Evolutionary conservation across 768 basidiomycete species (phyloP).

Genomic region (Inosperma sp.): DNA sequence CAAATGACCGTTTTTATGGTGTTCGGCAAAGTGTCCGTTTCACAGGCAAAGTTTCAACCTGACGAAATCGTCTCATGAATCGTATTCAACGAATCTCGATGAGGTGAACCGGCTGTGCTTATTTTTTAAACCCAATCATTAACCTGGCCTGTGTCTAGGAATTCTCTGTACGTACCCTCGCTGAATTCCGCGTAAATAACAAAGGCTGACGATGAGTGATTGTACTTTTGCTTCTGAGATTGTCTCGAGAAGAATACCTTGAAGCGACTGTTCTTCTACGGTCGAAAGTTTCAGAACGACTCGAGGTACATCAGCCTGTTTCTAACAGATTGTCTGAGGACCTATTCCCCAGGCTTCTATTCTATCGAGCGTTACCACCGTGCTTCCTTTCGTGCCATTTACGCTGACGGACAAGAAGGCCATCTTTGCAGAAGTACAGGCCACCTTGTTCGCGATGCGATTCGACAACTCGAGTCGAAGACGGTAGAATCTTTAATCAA

Average conservation of each 20-base stretch:
- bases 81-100: slow-evolving; percentile 74
- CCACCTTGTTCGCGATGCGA: slow-evolving; percentile 51
- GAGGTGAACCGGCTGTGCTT: slow-evolving; percentile 45
- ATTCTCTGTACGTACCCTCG: slow-evolving; percentile 59
- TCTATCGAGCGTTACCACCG: slow-evolving; percentile 73
- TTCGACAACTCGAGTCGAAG: slow-evolving; percentile 43
- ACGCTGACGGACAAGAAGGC: slow-evolving; percentile 68
- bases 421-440: slow-evolving; percentile 66
- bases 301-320: slow-evolving; percentile 45
- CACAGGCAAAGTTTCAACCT: slow-evolving; percentile 53
- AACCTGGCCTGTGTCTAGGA: slow-evolving; percentile 37
- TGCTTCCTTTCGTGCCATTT: slow-evolving; percentile 81
- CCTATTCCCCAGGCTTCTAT: slow-evolving; percentile 49
- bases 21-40: slow-evolving; percentile 98
- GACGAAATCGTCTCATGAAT: no score
- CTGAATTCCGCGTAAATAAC: slow-evolving; percentile 72
- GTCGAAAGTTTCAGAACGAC: slow-evolving; percentile 62
- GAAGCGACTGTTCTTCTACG: slow-evolving; percentile 65
- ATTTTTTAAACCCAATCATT: slow-evolving; percentile 1
- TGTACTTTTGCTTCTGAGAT: neutral
- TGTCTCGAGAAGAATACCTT: slow-evolving; percentile 62
- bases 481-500: slow-evolving; percentile 56
- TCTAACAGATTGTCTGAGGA: slow-evolving; percentile 18
- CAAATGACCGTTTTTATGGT: slow-evolving; percentile 90
- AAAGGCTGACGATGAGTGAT: slow-evolving; percentile 71